phyloP scores from a whole-genome alignment of 345 rosid genomes.

The Clarkia xantiana region DNA sequence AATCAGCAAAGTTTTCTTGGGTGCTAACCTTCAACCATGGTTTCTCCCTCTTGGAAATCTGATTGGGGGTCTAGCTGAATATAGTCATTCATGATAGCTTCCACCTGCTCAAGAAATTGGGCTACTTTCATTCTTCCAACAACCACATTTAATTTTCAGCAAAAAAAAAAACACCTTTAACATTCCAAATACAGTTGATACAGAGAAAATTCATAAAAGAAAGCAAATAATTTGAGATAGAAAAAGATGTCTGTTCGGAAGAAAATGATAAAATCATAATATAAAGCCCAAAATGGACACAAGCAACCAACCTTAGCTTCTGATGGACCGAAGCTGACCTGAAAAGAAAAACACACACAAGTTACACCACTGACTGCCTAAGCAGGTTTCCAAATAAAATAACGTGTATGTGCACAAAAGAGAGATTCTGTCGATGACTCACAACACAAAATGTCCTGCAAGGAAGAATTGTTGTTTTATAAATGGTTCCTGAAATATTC shows the following conservation, averaged over 20 bases:
- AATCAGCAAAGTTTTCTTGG: background rate
- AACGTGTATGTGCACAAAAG: background rate
- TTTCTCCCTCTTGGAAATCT: slow-evolving; percentile 74
- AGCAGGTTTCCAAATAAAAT: background rate
- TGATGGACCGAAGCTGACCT: slow-evolving; percentile 83
- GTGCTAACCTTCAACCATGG: slow-evolving; percentile 80
- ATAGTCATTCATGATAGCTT: slow-evolving; percentile 88
- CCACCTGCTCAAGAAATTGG: slow-evolving; percentile 39
- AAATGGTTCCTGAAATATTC: slow-evolving; percentile 74
- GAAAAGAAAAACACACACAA: too few species aligned
- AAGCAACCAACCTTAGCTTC: slow-evolving; percentile 68
- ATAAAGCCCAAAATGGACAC: background rate
- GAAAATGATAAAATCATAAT: slow-evolving; percentile 7
- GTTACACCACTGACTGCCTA: too few species aligned
- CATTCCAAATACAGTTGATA: background rate
- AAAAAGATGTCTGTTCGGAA: background rate
- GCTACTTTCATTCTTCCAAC: background rate
- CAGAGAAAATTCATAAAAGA: background rate
- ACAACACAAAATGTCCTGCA: slow-evolving; percentile 86
- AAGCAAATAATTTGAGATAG: background rate
- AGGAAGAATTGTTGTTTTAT: slow-evolving; percentile 70
- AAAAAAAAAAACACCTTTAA: too few species aligned
- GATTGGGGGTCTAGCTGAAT: slow-evolving; percentile 78
- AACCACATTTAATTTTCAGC: background rate
- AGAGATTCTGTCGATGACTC: slow-evolving; percentile 13